Evolutionary conservation across 1,284 basidiomycete genomes (phyloP).

Genomic region (Somion occarium): DNA sequence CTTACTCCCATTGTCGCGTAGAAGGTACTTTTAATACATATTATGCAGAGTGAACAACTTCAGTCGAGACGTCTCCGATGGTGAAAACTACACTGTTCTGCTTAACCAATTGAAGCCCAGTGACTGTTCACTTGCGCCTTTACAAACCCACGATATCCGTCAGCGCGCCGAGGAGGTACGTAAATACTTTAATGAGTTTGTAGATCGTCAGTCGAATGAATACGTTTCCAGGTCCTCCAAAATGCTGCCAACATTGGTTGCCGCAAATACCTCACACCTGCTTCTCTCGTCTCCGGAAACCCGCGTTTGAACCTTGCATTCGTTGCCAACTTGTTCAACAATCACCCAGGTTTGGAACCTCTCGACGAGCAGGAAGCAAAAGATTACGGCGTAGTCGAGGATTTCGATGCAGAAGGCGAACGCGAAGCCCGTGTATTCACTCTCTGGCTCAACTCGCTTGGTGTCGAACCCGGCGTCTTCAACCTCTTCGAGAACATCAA

Average conservation of each 20-base stretch:
- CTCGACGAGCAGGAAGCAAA: conserved; percentile 88
- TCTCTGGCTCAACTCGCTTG: conserved; percentile 95
- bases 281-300: conserved; percentile 90
- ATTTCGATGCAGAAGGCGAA: conserved; percentile 98
- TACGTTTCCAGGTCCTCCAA: conserved; percentile 62
- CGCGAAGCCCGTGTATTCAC: conserved; percentile 97
- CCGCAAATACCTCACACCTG: conserved; percentile 92
- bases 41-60: conserved; percentile 90
- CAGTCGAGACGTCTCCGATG: conserved; percentile 91
- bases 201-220: conserved; percentile 1
- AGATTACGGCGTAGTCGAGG: conserved; percentile 84
- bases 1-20: neutral
- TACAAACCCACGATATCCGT: conserved; percentile 81
- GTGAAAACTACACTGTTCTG: conserved; percentile 95
- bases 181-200: neutral
- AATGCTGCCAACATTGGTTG: conserved; percentile 94
- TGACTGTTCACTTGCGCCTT: conserved; percentile 87
- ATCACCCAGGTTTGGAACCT: conserved; percentile 88
- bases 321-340: conserved; percentile 98
- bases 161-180: conserved; percentile 79
- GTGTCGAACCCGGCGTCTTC: conserved; percentile 94
- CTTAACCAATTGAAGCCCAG: conserved; percentile 95
- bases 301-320: conserved; percentile 99
- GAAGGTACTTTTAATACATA: neutral
- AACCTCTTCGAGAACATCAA: conserved; percentile 96